Base-by-base conservation (phyloP, 2,329 filamentous ascomycete species). In the Tricladium varicosporioides region DNA sequence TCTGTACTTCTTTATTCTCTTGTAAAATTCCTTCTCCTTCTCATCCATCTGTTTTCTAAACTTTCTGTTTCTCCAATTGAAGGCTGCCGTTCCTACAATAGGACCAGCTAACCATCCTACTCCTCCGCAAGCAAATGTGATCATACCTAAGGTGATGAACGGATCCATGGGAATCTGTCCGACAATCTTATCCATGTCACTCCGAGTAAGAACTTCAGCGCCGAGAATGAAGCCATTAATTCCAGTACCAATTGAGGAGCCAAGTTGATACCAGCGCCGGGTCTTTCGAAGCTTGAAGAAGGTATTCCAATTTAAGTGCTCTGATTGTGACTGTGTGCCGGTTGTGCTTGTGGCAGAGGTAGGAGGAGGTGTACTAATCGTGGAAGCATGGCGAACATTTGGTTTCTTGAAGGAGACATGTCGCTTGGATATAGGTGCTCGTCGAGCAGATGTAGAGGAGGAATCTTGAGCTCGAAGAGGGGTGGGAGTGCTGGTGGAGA, bases 21-120 rank as follows among this genome's bases (percentile, higher is more conserved):
- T 84, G 74, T 93, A 97, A 78, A 99, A 97, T 73, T 93, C 88
- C 68, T 87, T 91, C 76, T 99, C 94, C 82, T 97, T 97, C 82
- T 90, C 72, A 44, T 83, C 84, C 77, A 97, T 92, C 66, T 91
- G 85, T 52, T 74, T 75, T 75, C 86, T 87, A 70, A 86, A 84
- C 67, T 83, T 81, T 64, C 86, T 78, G 74, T 96, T 89, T 69
- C 87, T 78, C 61, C 88, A 64, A 69, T 91, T 89, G 75, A 97
- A 99, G 4, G 91, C 77, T 8, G 82, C 80, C 63, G 87, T 91
- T 2, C 94, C 94, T 43, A 96, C 72, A 64, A 87, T 87, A 0
- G 94, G 94, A 0, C 94, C 94, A 19, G 86, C 77, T 48, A 99
- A 77, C 94, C 94, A 99, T 4, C 94, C 94, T 33, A 87, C 78